Percentiles rank a stretch among this genome's conserved stretches.
Conservation (phyloP, 2,329 filamentous ascomycete genomes). For the Zasmidium angulare region DNA sequence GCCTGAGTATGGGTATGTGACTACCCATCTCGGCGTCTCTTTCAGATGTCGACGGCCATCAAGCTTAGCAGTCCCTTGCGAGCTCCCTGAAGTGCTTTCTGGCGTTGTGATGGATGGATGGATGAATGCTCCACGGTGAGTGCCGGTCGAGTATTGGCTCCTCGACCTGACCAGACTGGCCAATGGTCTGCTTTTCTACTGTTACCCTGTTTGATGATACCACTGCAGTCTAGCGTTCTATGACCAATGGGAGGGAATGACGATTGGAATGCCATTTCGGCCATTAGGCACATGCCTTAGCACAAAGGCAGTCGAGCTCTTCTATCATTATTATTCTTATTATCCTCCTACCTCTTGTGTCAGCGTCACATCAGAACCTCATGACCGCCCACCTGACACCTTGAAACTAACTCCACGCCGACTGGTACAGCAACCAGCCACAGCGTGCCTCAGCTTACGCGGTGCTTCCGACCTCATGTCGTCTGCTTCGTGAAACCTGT, state of each 20-base stretch:
- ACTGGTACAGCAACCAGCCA: background rate
- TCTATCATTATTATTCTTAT: too few relatives aligned
- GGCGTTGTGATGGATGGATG: too few relatives aligned
- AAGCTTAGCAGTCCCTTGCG: too few relatives aligned
- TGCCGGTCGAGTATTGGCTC: background rate
- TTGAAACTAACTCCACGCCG: background rate
- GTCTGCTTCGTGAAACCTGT: background rate
- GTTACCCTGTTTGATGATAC: conserved; percentile 15
- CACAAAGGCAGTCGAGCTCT: too few relatives aligned
- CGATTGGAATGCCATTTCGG: too few relatives aligned
- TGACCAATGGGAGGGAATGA: background rate
- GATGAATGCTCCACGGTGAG: background rate
- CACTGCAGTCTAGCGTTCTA: conserved; percentile 10
- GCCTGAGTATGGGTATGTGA: conserved; percentile 23
- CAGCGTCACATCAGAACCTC: background rate
- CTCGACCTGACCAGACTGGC: background rate
- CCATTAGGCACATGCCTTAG: background rate
- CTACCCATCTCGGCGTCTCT: too few relatives aligned
- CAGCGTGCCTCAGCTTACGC: background rate
- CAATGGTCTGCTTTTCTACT: background rate
- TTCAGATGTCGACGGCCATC: too few relatives aligned
- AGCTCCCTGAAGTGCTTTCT: too few relatives aligned
- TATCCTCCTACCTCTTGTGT: too few relatives aligned
- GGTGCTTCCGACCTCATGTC: background rate
- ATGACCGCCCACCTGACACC: background rate